Conservation (phyloP, 2,329 filamentous ascomycete species). For the Nakataea oryzae region DNA sequence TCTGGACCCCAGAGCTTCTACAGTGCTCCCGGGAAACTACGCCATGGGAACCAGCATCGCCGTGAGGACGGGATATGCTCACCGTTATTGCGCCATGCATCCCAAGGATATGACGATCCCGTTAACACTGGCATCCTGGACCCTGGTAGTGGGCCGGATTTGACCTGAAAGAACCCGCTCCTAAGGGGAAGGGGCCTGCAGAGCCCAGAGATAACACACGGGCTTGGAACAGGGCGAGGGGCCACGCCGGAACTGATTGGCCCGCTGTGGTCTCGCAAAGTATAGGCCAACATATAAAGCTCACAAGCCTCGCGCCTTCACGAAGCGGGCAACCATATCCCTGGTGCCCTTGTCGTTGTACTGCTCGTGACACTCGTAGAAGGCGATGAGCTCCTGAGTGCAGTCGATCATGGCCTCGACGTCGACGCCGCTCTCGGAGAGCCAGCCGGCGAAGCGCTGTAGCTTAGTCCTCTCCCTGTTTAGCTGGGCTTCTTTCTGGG, state of each 20-base stretch:
- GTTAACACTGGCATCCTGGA: not conserved
- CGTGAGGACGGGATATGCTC: not conserved
- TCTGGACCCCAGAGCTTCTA: not conserved
- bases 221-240: too few species aligned
- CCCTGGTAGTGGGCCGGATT: not conserved
- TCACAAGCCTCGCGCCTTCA: conserved; percentile 47
- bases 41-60: not conserved
- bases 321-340: conserved; percentile 48
- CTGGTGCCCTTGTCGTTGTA: conserved; percentile 49
- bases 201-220: too few species aligned
- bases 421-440: conserved; percentile 78
- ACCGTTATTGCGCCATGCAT: not conserved
- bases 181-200: not conserved
- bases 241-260: too few species aligned
- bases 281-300: not conserved
- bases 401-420: conserved; percentile 79
- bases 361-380: conserved; percentile 64
- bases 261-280: not conserved
- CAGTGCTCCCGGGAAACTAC: not conserved
- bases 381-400: conserved; percentile 81
- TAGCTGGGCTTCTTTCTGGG: not conserved
- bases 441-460: conserved; percentile 59
- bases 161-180: not conserved
- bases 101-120: not conserved
- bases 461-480: conserved; percentile 39